Percentiles rank a stretch among this genome's conserved stretches.
Conservation (phyloP, 768 basidiomycete genomes). For the Candolleomyces eurysporus region DNA sequence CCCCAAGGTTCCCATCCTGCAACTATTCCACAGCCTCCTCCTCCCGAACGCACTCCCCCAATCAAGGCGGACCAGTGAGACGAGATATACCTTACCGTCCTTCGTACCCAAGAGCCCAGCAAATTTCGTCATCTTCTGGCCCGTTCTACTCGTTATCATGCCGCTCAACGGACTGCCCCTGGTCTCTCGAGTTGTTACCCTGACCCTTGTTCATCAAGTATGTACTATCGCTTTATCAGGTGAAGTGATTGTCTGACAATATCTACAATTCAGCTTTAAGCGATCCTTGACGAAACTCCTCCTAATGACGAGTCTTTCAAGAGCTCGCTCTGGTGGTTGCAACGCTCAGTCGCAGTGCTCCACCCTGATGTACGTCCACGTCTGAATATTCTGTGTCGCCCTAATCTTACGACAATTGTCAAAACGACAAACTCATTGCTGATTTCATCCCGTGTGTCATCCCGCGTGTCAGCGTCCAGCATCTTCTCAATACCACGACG, state of each 20-base stretch:
- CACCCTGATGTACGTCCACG: conserved; percentile 60
- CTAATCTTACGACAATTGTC: conserved; percentile 3
- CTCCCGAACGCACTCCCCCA: conserved; percentile 52
- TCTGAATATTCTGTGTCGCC: neutral
- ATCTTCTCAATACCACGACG: conserved; percentile 73
- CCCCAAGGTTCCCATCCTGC: conserved; percentile 81
- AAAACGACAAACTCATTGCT: conserved; percentile 74
- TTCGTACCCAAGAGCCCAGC: conserved; percentile 69
- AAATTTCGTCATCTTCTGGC: conserved; percentile 74
- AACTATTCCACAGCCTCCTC: conserved; percentile 61
- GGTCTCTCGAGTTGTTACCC: conserved; percentile 79
- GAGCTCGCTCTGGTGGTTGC: conserved; percentile 83
- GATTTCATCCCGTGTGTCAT: conserved; percentile 81
- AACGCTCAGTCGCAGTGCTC: conserved; percentile 67
- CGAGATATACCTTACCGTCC: conserved; percentile 72
- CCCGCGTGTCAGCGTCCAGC: conserved; percentile 71
- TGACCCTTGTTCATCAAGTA: conserved; percentile 82
- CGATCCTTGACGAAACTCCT: conserved; percentile 70
- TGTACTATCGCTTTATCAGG: conserved; percentile 30
- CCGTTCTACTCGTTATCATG: conserved; percentile 75
- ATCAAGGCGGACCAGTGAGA: conserved; percentile 77
- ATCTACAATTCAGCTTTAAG: conserved; percentile 52
- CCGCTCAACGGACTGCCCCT: conserved; percentile 69
- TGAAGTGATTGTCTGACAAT: conserved; percentile 2
- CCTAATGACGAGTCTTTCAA: conserved; percentile 82